Base-by-base conservation (phyloP, 2,329 filamentous ascomycete genomes). In the Botrytis aclada region DNA sequence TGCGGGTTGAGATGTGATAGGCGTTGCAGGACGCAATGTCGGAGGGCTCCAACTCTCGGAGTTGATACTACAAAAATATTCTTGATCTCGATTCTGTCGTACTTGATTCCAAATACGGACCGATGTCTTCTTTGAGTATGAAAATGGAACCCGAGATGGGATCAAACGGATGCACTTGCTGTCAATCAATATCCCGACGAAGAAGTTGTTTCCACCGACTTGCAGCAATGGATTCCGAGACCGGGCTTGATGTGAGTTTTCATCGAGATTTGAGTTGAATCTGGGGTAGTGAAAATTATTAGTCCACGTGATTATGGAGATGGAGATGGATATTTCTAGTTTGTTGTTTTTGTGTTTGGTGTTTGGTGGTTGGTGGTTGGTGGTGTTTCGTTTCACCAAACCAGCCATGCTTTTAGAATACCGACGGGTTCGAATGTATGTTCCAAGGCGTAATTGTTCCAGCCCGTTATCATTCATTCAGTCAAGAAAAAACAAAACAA, bases 231-330 rank as follows among this genome's bases (percentile, higher is more conserved):
- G 37, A 20, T 18, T 43, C 62, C 20, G 29, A 47, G 16, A 56
- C 18, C 6, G n/a, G 51, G n/a, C 0, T 29, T 14, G 29, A 65
- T n/a, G 18, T 12, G 4, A 47, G 20, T 47, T 65, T 29, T 45
- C 62, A 65, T 65, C 29, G 43, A 47, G 62, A 65, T 65, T 34
- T 20, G 29, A 37, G 16, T 34, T 9, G 29, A 37, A 37, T 39
- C 61, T 63, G 25, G 37, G 45, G 32, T 32, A 22, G 39, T 45
- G 10, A 43, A 4, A 39, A 32, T 43, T 18, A 45, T 64, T 32
- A 64, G 61, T 43, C 41, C 61, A 64, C 61, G 61, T 64, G 61
- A 64, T 64, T 29, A 10, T 63, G 41, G 61, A 29, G 61, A 63
- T n/a, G 41, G 61, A 62, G n/a, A n/a, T n/a, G n/a, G n/a, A n/a